Evolutionary conservation across 257 asterid species (phyloP).

Genomic region (Striga asiatica): DNA sequence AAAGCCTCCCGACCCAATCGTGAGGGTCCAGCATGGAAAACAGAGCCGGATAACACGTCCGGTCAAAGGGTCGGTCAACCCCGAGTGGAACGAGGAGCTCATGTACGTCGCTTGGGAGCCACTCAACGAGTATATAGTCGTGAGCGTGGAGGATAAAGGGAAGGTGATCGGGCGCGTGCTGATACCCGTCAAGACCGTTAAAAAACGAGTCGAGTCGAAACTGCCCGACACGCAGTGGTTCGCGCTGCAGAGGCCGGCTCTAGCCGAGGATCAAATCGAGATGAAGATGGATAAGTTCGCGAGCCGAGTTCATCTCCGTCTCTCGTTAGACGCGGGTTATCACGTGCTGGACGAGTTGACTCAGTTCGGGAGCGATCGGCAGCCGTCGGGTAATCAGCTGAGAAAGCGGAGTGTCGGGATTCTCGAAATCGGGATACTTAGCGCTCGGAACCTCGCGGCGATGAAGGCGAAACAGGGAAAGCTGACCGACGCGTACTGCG

Average conservation of each 20-base stretch:
- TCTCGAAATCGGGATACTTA: conserved; percentile 77
- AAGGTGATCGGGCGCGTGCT: conserved; percentile 48
- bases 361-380: conserved; percentile 78
- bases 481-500: conserved; percentile 76
- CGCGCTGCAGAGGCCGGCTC: conserved; percentile 39
- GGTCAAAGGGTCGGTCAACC: conserved; percentile 34
- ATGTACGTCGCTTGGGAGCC: conserved; percentile 83
- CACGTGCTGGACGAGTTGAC: conserved; percentile 86
- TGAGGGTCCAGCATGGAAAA: conserved; percentile 50
- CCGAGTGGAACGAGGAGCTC: conserved; percentile 86
- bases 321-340: conserved; percentile 65
- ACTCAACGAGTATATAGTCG: conserved; percentile 46
- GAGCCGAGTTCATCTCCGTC: conserved; percentile 59
- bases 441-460: conserved; percentile 57
- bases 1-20: conserved; percentile 40
- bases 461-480: conserved; percentile 79
- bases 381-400: conserved; percentile 58
- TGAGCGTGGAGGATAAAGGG: conserved; percentile 58
- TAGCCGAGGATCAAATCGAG: conserved; percentile 36
- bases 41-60: conserved; percentile 50
- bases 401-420: conserved; percentile 68
- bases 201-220: conserved; percentile 41
- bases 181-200: conserved; percentile 41
- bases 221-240: conserved; percentile 61
- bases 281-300: conserved; percentile 75